Base-by-base conservation (phyloP, 148 eudicot species). In the Rhododendron williamsianum region DNA sequence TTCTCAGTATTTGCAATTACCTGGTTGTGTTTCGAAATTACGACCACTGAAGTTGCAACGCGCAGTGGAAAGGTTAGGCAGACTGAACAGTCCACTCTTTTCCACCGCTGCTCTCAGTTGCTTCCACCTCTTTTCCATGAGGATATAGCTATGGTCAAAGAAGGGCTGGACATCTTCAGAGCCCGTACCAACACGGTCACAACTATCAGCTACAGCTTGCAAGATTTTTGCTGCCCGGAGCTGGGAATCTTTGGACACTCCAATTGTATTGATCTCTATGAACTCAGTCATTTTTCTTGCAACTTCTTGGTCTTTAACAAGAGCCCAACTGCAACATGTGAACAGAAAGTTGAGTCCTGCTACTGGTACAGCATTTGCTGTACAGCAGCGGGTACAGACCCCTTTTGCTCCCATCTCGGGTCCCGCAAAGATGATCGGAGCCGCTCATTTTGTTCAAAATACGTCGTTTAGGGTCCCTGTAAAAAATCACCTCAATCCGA, bases 221-320 rank as follows among this genome's bases (percentile, higher is more conserved):
- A 97, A 86, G 76, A 97, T 91, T 85, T 92, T 95, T 41, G 99
- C 95, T 79, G 98, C 98, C 69, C 99, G 98, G 56, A 95, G 82
- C 84, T 97, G 99, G 19, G 99, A 95, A 85, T 97, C 99, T 86
- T 92, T 95, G 5, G 99, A 95, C 84, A 97, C 98, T 6, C 99
- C 99, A 27, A 97, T 97, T 85, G 94, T 95, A 89, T 87, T 97
- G 52, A 97, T 84, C 92, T 93, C 98, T 67, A 97, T 94, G 88
- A 86, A 97, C 81, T 95, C 90, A 0, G 93, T 93, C 99, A 97
- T 97, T 86, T 88, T 93, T 89, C 89, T 94, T 0, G 99, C 99
- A 43, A 95, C 88, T 78, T 92, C 93, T 83, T 83, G 35, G 83
- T 97, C 96, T 91, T 92, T 95, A 21, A 97, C 95, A 8, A 97